Evolutionary conservation across 306 rosid genomes (phyloP), one percentile per base, ranked within the genome.

Genomic region (Cucumis hystrix): DNA sequence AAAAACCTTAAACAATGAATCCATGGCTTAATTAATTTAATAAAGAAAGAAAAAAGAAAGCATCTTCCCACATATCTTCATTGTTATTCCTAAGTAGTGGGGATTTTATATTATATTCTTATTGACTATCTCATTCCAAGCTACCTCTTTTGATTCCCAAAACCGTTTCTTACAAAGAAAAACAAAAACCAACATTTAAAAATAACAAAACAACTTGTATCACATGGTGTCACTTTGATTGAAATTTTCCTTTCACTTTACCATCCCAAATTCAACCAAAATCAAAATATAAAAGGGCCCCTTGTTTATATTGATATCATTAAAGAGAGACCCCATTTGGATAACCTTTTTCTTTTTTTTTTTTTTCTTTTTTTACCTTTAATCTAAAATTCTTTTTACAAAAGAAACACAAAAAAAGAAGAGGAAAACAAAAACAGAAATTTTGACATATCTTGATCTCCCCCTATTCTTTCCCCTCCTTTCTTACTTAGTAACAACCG

Each of bases 221-320:
- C 97, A 89, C 92, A 81, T 83, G 92, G 83, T 45, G 71, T 81
- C 83, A 80, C 91, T 85, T 86, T 86, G 82, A 75, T 79, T 84
- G 80, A 83, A 76, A 75, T 82, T 52, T 23, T 25, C 89, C 25
- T 82, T 72, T 76, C 5, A 80, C 87, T 80, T 88, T 86, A 41
- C 77, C 80, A 81, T 86, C 37, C 82, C 77, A 84, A 43, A 71
- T 71, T 49, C 77, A 86, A 84, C 78, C 80, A 83, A 80, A 84
- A 85, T 71, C 52, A 63, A 78, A 20, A 81, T 77, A 83, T 59
- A 78, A 78, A 72, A 81, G 67, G 80, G 69, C 69, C 86, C 67
- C 84, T 66, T 51, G 54, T 79, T 80, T 59, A 80, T 15, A 71
- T 71, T 49, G 21, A 15, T 56, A 74, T 67, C 78, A 73, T 73